Percentiles rank a stretch among this genome's conserved stretches.
These are phyloP conservation scores for Leccinellum luteum DNA, from an alignment of 768 basidiomycete species.

Conservation along the genomic window DNA sequence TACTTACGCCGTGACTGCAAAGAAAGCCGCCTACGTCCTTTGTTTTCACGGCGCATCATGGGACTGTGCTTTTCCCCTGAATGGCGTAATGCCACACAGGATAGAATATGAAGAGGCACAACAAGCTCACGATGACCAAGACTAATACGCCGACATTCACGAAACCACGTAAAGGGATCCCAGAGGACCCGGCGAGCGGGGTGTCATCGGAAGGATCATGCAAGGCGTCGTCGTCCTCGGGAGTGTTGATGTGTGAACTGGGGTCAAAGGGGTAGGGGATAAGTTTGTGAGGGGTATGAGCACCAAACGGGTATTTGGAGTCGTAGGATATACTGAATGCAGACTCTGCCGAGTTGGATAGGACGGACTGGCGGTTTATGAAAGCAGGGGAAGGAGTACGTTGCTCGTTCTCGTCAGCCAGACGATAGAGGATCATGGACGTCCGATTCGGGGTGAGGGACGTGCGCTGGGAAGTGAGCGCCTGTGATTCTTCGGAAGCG, in stretches of 20 bases:
- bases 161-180: conserved; percentile 46
- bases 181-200: conserved; percentile 21
- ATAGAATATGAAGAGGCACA: conserved; percentile 79
- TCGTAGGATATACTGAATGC: conserved; percentile 46
- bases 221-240: conserved; percentile 73
- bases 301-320: conserved; percentile 63
- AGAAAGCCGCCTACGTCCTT: not conserved
- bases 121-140: conserved; percentile 55
- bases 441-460: conserved; percentile 36
- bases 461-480: conserved; percentile 30
- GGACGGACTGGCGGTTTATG: conserved; percentile 40
- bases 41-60: conserved; percentile 4
- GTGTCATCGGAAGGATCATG: conserved; percentile 54
- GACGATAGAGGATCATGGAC: conserved; percentile 67
- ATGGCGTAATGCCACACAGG: conserved; percentile 52
- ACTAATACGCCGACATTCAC: conserved; percentile 70
- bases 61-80: not conserved
- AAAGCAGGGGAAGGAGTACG: conserved; percentile 35
- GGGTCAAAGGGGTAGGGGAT: conserved; percentile 76
- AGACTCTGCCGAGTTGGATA: conserved; percentile 54
- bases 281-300: conserved; percentile 35
- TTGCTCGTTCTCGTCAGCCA: conserved; percentile 39
- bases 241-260: conserved; percentile 48
- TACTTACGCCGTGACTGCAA: conserved; percentile 10
- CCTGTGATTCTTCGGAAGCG: conserved; percentile 44